These are phyloP conservation scores for Meyerozyma smithsonii DNA, from an alignment of 1,139 yeast genomes.

Conservation along the genomic window DNA sequence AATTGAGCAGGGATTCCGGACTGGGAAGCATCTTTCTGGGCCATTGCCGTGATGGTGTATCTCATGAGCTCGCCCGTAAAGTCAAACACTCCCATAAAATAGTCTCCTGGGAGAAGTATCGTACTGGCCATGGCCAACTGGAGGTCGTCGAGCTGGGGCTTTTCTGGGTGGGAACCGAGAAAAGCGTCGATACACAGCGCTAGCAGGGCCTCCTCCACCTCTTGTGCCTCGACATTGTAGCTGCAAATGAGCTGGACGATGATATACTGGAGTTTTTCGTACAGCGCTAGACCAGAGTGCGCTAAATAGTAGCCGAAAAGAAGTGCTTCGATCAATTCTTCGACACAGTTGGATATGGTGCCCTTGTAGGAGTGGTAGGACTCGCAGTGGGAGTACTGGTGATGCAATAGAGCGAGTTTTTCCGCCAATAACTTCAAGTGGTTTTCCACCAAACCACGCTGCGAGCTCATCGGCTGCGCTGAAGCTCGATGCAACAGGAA, in stretches of 20 bases:
- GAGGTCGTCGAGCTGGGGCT: not conserved
- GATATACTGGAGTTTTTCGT: slow-evolving; percentile 12
- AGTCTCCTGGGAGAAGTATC: slow-evolving; percentile 19
- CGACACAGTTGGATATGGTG: slow-evolving; percentile 24
- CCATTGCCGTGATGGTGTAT: slow-evolving; percentile 21
- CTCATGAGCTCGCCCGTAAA: slow-evolving; percentile 42
- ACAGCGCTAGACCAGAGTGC: slow-evolving; percentile 15
- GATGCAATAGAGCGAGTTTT: slow-evolving; percentile 12
- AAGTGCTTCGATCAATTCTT: slow-evolving; percentile 37
- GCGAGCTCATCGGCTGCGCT: slow-evolving; percentile 6
- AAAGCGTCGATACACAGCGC: not conserved
- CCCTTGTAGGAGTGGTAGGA: slow-evolving; percentile 16
- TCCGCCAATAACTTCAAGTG: slow-evolving; percentile 14
- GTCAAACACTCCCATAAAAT: slow-evolving; percentile 36
- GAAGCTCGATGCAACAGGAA: slow-evolving; percentile 30
- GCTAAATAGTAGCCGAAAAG: slow-evolving; percentile 27
- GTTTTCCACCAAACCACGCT: slow-evolving; percentile 12
- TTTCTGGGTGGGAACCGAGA: not conserved
- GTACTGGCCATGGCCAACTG: slow-evolving; percentile 6
- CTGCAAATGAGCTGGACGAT: slow-evolving; percentile 9
- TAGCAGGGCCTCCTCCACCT: not conserved
- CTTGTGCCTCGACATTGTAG: not conserved
- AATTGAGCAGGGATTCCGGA: slow-evolving; percentile 9
- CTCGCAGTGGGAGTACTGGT: slow-evolving; percentile 11
- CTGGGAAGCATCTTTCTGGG: not conserved